Percentiles rank a stretch among this genome's conserved stretches.
Conservation (phyloP, 441 rosid genomes). For the Adansonia gregorii region DNA sequence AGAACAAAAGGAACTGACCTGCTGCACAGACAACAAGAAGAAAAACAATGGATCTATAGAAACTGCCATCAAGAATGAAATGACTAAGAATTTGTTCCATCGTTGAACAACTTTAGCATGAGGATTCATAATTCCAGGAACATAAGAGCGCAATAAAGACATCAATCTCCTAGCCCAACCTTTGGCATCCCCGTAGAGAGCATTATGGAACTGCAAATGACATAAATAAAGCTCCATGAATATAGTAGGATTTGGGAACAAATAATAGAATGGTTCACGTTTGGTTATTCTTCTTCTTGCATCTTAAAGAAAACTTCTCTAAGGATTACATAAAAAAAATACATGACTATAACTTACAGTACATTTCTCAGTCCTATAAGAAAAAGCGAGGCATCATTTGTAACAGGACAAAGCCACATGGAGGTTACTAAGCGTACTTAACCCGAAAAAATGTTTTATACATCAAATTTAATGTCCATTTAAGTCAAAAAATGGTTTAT, state of each 20-base stretch:
- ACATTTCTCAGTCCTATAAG: not conserved
- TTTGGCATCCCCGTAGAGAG: conserved; percentile 78
- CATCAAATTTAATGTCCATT: not conserved
- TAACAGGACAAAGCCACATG: not conserved
- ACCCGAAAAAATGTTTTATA: not conserved
- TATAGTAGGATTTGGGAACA: not conserved
- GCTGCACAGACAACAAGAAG: conserved; percentile 54
- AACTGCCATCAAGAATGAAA: conserved; percentile 75
- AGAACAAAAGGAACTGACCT: conserved; percentile 42
- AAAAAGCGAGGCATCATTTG: conserved; percentile 11
- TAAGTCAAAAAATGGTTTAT: not conserved
- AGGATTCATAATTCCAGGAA: conserved; percentile 87
- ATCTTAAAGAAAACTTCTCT: conserved; percentile 8
- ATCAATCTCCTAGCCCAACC: conserved; percentile 69
- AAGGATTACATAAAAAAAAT: not conserved
- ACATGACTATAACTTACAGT: not conserved
- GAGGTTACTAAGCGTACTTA: not conserved
- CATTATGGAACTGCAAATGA: conserved; percentile 60
- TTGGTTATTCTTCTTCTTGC: not conserved
- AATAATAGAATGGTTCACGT: not conserved
- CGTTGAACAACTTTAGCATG: conserved; percentile 63
- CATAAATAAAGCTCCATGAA: conserved; percentile 26
- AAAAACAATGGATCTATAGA: conserved; percentile 85
- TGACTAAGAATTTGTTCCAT: conserved; percentile 75
- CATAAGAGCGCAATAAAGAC: conserved; percentile 40